Evolutionary conservation across 1,139 yeast genomes (phyloP), one percentile per base, ranked within the genome.

Genomic region (Debaryomycetaceae sp.): DNA sequence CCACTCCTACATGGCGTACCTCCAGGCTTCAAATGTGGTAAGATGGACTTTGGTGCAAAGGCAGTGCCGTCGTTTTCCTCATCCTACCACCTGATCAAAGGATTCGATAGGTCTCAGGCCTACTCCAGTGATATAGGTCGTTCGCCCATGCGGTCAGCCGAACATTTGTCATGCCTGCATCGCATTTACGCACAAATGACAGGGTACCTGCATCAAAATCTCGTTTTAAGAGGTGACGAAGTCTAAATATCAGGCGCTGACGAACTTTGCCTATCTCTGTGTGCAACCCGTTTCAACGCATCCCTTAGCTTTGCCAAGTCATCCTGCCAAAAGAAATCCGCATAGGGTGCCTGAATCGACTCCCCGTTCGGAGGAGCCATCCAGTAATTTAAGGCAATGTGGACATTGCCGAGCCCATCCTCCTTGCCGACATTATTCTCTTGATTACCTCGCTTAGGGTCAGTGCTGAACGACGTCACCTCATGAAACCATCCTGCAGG

Each of bases 401-500:
- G 89, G 4, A 65, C 57, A 7, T 28, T 12, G 11, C 16, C 18
- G 11, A 14, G 10, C 5, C 14, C 4, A 5, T 12, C 24, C 9
- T 5, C 23, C n/a, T 20, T 16, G 6, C 24, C 21, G 3, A 17
- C 9, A 7, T 2, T 13, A 16, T 55, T 50, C 10, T 48, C 46
- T 18, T 44, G 37, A n/a, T 44, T 39, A n/a, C 23, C 8, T 8
- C 5, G 6, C 19, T 25, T 18, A 16, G 32, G 14, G 19, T 37
- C 78, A 49, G 63, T 78, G n/a, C 85, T 78, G 17, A 24, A 33
- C 16, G 36, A 33, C 0, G 83, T 71, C 1, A 82, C 91, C 49
- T 82, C 91, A 49, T 82, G 91, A 47, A 82, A 82, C 89, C 89
- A 82, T 2, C 89, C 86, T 1, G 83, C 71, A 1, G 91, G 91